A percentile compares a stretch with the other conserved stretches of the same genome.
Evolutionary conservation across 116 monocot genomes (phyloP).

Genomic region (Thalassia testudinum): DNA sequence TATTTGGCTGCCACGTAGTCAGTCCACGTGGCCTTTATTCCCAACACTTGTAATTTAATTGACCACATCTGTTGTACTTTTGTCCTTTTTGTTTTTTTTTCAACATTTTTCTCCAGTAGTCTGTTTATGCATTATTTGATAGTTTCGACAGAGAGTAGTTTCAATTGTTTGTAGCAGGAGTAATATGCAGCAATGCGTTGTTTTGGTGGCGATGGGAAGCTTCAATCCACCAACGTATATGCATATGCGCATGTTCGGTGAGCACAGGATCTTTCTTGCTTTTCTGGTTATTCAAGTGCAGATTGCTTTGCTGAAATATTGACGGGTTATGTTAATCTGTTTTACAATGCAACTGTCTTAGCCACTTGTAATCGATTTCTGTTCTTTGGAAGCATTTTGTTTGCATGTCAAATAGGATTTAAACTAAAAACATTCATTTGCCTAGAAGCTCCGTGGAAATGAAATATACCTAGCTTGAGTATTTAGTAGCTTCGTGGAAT

Average conservation of each 20-base stretch:
- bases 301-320: background rate
- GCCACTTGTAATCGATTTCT: no score
- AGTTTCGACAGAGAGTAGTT: background rate
- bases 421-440: no score
- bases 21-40: no score
- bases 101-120: background rate
- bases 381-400: no score
- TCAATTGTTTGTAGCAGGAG: background rate
- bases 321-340: no score
- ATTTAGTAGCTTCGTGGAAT: no score
- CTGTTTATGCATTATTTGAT: background rate
- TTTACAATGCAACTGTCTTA: no score
- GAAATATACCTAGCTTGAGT: no score
- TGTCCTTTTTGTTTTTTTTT: background rate
- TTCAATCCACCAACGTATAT: slow-evolving; percentile 35
- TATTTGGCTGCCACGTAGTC: background rate
- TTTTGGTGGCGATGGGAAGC: slow-evolving; percentile 24
- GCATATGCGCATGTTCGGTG: slow-evolving; percentile 42
- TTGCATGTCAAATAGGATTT: no score
- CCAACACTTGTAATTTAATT: background rate
- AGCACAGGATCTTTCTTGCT: background rate
- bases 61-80: background rate
- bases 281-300: no score
- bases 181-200: background rate
- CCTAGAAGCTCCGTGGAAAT: no score